A percentile compares a stretch with the other conserved stretches of the same genome.
phyloP scores from a whole-genome alignment of 495 filamentous ascomycete species.

The Aspergillus egyptiacus region DNA sequence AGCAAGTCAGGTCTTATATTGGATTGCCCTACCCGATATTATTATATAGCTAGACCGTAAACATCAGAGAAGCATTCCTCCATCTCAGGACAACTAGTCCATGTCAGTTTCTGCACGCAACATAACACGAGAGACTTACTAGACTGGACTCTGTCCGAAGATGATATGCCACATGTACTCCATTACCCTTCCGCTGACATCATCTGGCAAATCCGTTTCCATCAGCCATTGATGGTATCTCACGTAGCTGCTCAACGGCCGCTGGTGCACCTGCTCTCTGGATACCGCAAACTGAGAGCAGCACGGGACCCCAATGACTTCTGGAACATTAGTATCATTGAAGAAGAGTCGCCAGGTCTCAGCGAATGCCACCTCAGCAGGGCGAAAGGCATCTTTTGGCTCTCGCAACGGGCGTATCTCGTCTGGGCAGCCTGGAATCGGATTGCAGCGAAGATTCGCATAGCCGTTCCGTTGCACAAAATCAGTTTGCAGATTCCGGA shows the following conservation, averaged over 20 bases:
- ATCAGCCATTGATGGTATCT: conserved; percentile 63
- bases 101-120: no score
- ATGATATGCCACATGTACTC: conserved; percentile 71
- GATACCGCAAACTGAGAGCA: conserved; percentile 67
- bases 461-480: conserved; percentile 54
- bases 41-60: no score
- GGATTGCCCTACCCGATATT: no score
- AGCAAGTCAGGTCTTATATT: no score
- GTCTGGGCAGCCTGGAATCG: conserved; percentile 60
- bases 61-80: no score
- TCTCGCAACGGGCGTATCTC: no score
- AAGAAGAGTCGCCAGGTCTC: no score
- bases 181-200: conserved; percentile 62
- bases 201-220: conserved; percentile 52
- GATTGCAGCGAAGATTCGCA: conserved; percentile 62
- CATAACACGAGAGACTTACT: conserved; percentile 28
- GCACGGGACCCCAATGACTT: no score
- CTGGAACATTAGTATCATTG: no score
- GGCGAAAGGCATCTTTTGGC: no score
- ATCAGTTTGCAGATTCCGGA: conserved; percentile 45
- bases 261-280: conserved; percentile 44
- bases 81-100: no score
- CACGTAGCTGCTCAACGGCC: conserved; percentile 54
- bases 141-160: conserved; percentile 47
- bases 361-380: no score